phyloP scores from a whole-genome alignment of 2,329 filamentous ascomycete genomes.

The Venturiaceae sp. region DNA sequence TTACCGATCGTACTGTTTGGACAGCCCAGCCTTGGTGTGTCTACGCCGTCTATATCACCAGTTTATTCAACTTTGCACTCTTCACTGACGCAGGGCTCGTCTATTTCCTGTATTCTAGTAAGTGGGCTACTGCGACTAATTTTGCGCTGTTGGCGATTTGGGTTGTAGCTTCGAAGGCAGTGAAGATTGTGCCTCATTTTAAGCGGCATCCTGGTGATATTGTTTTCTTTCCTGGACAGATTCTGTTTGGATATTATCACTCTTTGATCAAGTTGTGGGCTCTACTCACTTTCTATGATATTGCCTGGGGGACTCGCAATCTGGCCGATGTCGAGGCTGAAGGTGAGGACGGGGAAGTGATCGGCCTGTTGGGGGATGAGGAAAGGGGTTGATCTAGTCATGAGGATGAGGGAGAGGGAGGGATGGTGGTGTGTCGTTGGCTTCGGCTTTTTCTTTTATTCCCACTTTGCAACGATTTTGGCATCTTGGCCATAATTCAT shows the following conservation, averaged over 20 bases:
- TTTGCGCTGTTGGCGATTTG: conserved; percentile 20
- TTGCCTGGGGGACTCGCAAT: conserved; percentile 12
- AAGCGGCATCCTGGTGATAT: conserved; percentile 41
- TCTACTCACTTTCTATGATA: conserved; percentile 31
- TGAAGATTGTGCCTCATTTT: conserved; percentile 49
- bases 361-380: too few relatives aligned
- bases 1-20: conserved; percentile 29
- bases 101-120: conserved; percentile 17
- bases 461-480: too few relatives aligned
- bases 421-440: too few relatives aligned
- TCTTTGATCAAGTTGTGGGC: conserved; percentile 49
- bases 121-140: background rate
- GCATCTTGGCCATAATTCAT: too few relatives aligned
- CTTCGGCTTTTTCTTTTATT: too few relatives aligned
- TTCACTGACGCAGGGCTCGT: conserved; percentile 40
- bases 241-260: conserved; percentile 49
- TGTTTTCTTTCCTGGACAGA: conserved; percentile 36
- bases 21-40: conserved; percentile 39
- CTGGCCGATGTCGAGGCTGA: background rate
- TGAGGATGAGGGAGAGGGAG: too few relatives aligned
- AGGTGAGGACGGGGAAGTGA: background rate
- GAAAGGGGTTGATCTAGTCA: too few relatives aligned
- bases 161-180: conserved; percentile 45
- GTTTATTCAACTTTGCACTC: conserved; percentile 46
- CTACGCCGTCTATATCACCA: conserved; percentile 47